phyloP scores from a whole-genome alignment of 2,329 filamentous ascomycete genomes.

The Aspergillus brasiliensis region DNA sequence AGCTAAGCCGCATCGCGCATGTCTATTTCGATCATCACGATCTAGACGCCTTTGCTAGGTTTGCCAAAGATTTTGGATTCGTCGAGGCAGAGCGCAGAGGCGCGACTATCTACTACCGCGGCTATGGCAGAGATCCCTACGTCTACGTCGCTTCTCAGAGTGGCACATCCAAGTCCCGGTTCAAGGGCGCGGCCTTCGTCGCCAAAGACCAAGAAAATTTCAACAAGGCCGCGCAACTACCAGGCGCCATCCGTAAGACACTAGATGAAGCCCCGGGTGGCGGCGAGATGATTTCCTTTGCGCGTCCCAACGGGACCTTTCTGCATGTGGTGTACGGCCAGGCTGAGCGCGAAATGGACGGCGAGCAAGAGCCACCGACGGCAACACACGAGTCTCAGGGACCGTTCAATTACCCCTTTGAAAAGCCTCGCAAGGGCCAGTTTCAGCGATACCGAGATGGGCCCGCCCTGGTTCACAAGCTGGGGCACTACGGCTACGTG shows the following conservation, averaged over 20 bases:
- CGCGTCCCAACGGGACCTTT: conserved; percentile 44
- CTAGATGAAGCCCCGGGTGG: conserved; percentile 42
- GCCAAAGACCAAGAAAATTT: too few species aligned
- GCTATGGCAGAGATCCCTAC: conserved; percentile 24
- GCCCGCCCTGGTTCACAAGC: conserved; percentile 35
- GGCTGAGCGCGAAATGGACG: conserved; percentile 20
- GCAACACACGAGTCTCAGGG: conserved; percentile 12
- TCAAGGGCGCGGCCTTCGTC: too few species aligned
- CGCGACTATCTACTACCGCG: conserved; percentile 16
- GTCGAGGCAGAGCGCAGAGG: too few species aligned
- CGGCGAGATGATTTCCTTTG: conserved; percentile 39
- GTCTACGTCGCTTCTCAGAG: conserved; percentile 20
- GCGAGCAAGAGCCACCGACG: conserved; percentile 27
- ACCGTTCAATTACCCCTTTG: neutral
- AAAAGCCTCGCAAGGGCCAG: conserved; percentile 30
- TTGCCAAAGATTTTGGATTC: too few species aligned
- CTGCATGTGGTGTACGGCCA: conserved; percentile 46
- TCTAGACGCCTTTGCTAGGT: too few species aligned
- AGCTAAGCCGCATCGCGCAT: too few species aligned
- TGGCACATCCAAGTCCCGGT: neutral
- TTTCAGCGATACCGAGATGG: conserved; percentile 33
- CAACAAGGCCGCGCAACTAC: conserved; percentile 23
- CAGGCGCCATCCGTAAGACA: conserved; percentile 32
- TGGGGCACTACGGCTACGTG: conserved; percentile 37
- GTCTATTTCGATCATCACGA: too few species aligned